Evolutionary conservation across 352 stramenopile genomes (phyloP).

Genomic region (Aphanomyces euteiches): DNA sequence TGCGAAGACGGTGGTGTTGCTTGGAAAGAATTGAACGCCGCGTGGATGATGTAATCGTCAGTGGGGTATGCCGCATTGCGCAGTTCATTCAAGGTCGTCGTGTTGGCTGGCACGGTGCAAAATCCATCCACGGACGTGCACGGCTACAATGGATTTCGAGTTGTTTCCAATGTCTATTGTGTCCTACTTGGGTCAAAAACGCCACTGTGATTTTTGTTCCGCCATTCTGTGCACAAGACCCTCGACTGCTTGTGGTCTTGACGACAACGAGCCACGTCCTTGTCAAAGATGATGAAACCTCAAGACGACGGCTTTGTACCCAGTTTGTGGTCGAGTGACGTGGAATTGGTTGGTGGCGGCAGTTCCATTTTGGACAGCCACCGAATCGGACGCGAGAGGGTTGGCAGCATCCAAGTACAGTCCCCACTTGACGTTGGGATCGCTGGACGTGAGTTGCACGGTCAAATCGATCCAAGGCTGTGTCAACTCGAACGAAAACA

Average conservation of each 20-base stretch:
- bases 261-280: neutral
- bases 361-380: neutral
- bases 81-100: neutral
- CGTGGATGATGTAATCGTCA: constrained; percentile 13
- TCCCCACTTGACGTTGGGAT: neutral
- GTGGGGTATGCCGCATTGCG: constrained; percentile 8
- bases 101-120: neutral
- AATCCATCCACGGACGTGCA: neutral
- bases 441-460: neutral
- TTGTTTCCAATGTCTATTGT: neutral
- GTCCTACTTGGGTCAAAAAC: neutral
- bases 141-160: neutral
- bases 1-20: neutral
- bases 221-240: neutral
- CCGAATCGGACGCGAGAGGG: neutral
- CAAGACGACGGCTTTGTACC: neutral
- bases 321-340: neutral
- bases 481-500: constrained; percentile 25
- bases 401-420: constrained; percentile 17
- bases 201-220: neutral
- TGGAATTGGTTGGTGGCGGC: neutral
- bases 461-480: neutral
- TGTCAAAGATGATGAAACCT: neutral
- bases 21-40: constrained; percentile 8
- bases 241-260: too few species aligned